Evolutionary conservation across 768 basidiomycete genomes (phyloP).

Genomic region (Exidia glandulosa): DNA sequence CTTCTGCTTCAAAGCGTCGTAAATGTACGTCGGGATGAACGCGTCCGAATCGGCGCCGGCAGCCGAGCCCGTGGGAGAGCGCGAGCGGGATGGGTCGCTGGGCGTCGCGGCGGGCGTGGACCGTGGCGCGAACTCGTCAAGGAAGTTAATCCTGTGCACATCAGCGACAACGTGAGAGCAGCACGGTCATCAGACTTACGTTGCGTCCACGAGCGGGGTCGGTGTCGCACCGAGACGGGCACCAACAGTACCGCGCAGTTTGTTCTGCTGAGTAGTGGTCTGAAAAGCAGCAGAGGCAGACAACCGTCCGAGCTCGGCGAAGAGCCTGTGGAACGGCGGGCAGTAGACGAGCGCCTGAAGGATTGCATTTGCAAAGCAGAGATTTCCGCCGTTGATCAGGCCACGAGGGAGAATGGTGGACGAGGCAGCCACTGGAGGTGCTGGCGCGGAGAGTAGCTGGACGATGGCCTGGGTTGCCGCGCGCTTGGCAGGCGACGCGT

Average conservation of each 20-base stretch:
- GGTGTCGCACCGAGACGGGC: constrained; percentile 20
- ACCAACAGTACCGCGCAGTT: constrained; percentile 26
- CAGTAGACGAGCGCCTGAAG: constrained; percentile 86
- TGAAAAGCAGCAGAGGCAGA: constrained; percentile 17
- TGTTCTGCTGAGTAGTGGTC: not conserved
- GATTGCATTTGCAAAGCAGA: constrained; percentile 96
- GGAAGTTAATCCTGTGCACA: constrained; percentile 44
- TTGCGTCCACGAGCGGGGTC: constrained; percentile 29
- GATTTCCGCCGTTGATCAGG: constrained; percentile 87
- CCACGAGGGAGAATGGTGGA: constrained; percentile 57
- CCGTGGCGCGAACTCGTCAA: constrained; percentile 56
- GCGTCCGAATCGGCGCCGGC: constrained; percentile 48
- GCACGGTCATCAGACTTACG: constrained; percentile 19
- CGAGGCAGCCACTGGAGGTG: constrained; percentile 9
- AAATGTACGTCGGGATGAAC: constrained; percentile 78
- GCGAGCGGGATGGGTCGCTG: constrained; percentile 15
- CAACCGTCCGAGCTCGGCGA: constrained; percentile 57
- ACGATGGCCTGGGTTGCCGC: constrained; percentile 47
- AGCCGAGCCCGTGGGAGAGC: not conserved
- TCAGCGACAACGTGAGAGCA: not conserved
- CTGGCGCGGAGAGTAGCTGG: constrained; percentile 21
- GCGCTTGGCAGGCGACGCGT: constrained; percentile 31
- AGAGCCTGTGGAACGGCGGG: constrained; percentile 71
- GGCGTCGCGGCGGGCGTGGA: constrained; percentile 20
- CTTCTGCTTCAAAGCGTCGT: constrained; percentile 89